These are phyloP conservation scores for Rossbeevera mucosa DNA, from an alignment of 768 basidiomycete species.

Conservation along the genomic window DNA sequence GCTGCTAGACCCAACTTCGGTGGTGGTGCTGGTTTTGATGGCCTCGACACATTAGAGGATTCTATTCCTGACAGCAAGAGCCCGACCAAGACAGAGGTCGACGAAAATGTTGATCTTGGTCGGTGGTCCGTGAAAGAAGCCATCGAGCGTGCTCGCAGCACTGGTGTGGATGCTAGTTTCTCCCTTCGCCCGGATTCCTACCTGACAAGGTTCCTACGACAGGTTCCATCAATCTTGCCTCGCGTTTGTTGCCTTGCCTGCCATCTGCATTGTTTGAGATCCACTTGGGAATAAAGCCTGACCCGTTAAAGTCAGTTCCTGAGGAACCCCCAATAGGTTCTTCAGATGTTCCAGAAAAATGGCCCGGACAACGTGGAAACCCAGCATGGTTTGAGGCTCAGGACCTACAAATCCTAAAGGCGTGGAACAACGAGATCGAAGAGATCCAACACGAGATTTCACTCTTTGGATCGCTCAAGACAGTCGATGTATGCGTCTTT, in stretches of 20 bases:
- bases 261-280: conserved; percentile 78
- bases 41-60: conserved; percentile 46
- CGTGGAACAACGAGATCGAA: conserved; percentile 74
- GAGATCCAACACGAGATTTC: conserved; percentile 82
- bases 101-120: conserved; percentile 48
- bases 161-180: conserved; percentile 49
- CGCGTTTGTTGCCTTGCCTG: conserved; percentile 66
- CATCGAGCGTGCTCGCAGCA: conserved; percentile 71
- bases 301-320: conserved; percentile 59
- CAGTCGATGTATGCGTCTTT: conserved; percentile 58
- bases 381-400: conserved; percentile 81
- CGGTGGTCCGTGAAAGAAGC: conserved; percentile 66
- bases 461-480: conserved; percentile 78
- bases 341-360: conserved; percentile 34
- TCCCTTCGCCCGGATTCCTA: conserved; percentile 40
- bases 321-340: conserved; percentile 52
- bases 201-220: conserved; percentile 38
- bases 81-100: conserved; percentile 36
- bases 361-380: conserved; percentile 37
- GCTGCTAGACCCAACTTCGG: conserved; percentile 20
- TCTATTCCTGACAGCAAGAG: conserved; percentile 32
- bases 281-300: conserved; percentile 71
- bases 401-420: conserved; percentile 71
- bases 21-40: conserved; percentile 29
- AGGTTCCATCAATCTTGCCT: conserved; percentile 74